Percentiles rank a stretch among this genome's conserved stretches.
These are phyloP conservation scores for Mollisiaceae sp. DNA, from an alignment of 2,329 filamentous ascomycete genomes.

Conservation along the genomic window DNA sequence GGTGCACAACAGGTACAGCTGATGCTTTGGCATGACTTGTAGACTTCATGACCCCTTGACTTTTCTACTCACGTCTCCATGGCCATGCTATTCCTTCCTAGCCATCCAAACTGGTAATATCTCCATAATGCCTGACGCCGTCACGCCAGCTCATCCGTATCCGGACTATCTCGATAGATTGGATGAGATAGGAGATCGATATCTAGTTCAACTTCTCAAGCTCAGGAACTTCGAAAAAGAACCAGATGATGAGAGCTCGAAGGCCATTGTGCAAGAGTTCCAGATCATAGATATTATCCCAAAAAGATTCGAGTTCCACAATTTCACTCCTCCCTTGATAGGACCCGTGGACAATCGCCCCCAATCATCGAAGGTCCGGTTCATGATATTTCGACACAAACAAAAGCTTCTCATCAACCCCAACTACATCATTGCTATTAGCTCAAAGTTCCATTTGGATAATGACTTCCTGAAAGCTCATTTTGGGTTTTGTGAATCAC, in stretches of 20 bases:
- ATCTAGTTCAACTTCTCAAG: neutral
- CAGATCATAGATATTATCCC: neutral
- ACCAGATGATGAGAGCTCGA: too few species aligned
- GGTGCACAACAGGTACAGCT: neutral
- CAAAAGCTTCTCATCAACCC: neutral
- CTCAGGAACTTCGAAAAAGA: neutral
- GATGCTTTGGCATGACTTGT: neutral
- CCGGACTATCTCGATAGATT: too few species aligned
- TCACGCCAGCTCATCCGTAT: neutral
- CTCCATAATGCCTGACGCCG: neutral
- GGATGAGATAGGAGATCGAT: neutral
- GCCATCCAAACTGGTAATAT: neutral
- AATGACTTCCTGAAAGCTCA: neutral
- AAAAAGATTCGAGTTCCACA: neutral
- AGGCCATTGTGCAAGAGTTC: neutral
- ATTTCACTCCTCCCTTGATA: neutral
- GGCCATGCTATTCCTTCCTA: too few species aligned
- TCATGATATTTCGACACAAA: neutral
- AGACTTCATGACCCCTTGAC: neutral
- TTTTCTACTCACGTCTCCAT: too few species aligned
- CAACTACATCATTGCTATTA: neutral
- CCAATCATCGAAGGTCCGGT: neutral
- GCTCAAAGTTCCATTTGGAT: neutral
- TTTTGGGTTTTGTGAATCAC: neutral
- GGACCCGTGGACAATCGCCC: neutral